phyloP scores from a whole-genome alignment of 257 asterid genomes.

The Capsicum pubescens region DNA sequence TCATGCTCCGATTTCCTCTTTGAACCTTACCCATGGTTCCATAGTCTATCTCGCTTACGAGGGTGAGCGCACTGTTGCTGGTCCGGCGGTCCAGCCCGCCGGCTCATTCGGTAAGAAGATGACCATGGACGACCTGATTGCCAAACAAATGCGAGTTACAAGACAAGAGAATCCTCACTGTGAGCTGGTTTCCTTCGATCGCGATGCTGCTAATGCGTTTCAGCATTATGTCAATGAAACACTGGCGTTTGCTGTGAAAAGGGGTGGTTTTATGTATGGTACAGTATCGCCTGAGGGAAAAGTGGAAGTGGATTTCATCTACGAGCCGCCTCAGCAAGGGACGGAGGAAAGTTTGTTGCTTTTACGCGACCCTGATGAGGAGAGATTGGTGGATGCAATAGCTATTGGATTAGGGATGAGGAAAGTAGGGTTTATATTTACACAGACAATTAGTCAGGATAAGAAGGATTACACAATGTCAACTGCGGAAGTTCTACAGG shows the following conservation, averaged over 20 bases:
- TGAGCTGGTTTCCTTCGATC: constrained; percentile 89
- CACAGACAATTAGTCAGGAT: constrained; percentile 85
- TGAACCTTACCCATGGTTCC: constrained; percentile 74
- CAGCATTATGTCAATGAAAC: constrained; percentile 90
- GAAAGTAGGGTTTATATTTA: constrained; percentile 82
- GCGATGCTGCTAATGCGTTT: constrained; percentile 86
- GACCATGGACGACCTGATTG: constrained; percentile 97
- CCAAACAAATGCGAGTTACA: constrained; percentile 88
- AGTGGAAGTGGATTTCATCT: constrained; percentile 85
- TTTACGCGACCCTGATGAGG: constrained; percentile 76
- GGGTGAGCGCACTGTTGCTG: constrained; percentile 82
- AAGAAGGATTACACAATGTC: constrained; percentile 90
- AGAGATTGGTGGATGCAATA: constrained; percentile 74
- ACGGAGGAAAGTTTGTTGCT: constrained; percentile 68
- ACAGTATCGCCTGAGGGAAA: constrained; percentile 78
- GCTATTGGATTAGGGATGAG: constrained; percentile 88
- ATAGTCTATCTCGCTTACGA: constrained; percentile 77
- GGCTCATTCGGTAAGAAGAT: constrained; percentile 96
- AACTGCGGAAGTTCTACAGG: constrained; percentile 74
- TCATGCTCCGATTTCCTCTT: constrained; percentile 49
- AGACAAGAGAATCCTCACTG: constrained; percentile 93
- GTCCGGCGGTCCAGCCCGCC: constrained; percentile 69
- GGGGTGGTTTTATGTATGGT: constrained; percentile 95
- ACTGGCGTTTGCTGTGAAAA: constrained; percentile 86
- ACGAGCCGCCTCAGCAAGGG: constrained; percentile 95